phyloP scores from a whole-genome alignment of 2,329 filamentous ascomycete species.

The Fusarium tjaetaba region DNA sequence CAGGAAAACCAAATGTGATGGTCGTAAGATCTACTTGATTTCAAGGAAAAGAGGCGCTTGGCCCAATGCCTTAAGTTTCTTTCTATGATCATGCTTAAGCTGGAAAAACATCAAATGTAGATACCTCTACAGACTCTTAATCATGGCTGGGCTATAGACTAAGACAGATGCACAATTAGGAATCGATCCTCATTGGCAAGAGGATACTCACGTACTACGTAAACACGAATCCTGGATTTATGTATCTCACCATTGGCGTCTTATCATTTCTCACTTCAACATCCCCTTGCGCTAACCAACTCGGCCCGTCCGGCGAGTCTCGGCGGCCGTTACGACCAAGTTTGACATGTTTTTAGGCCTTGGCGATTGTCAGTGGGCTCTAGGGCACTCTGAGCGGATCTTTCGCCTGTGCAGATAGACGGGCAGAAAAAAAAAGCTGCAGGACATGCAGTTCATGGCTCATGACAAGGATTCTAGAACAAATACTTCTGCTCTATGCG shows the following conservation, averaged over 20 bases:
- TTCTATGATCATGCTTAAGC: neutral
- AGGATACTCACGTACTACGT: neutral
- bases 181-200: neutral
- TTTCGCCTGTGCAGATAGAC: neutral
- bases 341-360: conserved; percentile 13
- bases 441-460: conserved; percentile 18
- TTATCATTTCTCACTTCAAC: conserved; percentile 12
- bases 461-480: conserved; percentile 27
- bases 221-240: conserved; percentile 14
- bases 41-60: neutral
- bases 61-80: neutral
- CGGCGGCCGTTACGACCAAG: conserved; percentile 29
- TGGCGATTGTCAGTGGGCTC: conserved; percentile 31
- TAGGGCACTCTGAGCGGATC: conserved; percentile 21
- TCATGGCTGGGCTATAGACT: neutral
- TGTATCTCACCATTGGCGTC: neutral
- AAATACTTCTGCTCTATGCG: conserved; percentile 3
- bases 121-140: neutral
- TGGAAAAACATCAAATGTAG: neutral
- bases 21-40: neutral
- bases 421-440: conserved; percentile 18
- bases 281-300: conserved; percentile 19
- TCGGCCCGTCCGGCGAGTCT: conserved; percentile 35
- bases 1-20: neutral
- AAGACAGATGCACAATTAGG: neutral